A percentile compares a stretch with the other conserved stretches of the same genome.
Evolutionary conservation across 1,284 basidiomycete species (phyloP).

Genomic region (Trichosporon ovoides): DNA sequence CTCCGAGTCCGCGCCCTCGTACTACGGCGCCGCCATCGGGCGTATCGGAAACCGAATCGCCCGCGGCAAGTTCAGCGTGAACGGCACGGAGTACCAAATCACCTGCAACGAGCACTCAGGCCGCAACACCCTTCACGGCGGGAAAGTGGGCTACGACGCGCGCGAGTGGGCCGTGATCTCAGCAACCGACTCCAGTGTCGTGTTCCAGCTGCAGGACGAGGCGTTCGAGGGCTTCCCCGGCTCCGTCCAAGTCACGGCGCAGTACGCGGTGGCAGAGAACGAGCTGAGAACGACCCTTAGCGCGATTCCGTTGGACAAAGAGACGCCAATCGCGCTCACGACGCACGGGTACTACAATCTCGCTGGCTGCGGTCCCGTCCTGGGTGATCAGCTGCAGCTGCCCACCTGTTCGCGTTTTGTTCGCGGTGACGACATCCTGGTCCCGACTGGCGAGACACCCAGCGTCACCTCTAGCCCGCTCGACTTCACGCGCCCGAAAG

Average conservation of each 20-base stretch:
- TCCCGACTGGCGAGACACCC: conserved; percentile 31
- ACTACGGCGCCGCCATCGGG: conserved; percentile 35
- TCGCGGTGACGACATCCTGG: conserved; percentile 24
- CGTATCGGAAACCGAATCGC: conserved; percentile 38
- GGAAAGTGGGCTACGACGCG: conserved; percentile 23
- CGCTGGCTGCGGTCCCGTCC: conserved; percentile 21
- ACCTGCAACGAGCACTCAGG: conserved; percentile 33
- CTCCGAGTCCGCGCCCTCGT: conserved; percentile 23
- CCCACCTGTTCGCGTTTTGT: conserved; percentile 28
- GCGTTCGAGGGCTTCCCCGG: conserved; percentile 40
- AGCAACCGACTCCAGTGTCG: conserved; percentile 11
- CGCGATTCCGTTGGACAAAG: conserved; percentile 18
- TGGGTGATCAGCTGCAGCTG: conserved; percentile 30
- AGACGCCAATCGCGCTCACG: conserved; percentile 35
- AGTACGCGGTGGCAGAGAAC: background rate
- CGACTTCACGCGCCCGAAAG: conserved; percentile 27
- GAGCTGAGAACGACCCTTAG: background rate
- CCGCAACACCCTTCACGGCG: conserved; percentile 27
- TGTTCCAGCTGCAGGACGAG: conserved; percentile 19
- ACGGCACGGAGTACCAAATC: conserved; percentile 21
- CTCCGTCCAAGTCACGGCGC: background rate
- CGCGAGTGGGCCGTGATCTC: conserved; percentile 22
- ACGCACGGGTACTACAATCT: conserved; percentile 41
- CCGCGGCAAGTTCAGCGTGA: conserved; percentile 28
- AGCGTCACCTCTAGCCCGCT: conserved; percentile 17